These are phyloP conservation scores for Yamadazyma trypodendri DNA, from an alignment of 1,139 yeast species.

Conservation along the genomic window DNA sequence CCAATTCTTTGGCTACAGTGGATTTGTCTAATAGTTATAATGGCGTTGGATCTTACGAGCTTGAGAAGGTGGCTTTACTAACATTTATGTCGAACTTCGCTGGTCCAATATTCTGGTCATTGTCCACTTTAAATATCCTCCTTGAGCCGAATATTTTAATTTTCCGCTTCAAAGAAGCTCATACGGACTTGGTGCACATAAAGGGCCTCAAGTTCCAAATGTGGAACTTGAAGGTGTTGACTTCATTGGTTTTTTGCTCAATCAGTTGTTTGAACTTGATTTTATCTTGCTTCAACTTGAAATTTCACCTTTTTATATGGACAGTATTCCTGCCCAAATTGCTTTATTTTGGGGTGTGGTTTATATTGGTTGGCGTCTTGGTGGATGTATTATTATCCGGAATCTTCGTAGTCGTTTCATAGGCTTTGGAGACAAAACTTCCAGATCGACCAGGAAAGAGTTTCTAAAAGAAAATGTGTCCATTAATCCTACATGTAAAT, in stretches of 20 bases:
- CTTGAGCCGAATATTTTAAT: slow-evolving; percentile 27
- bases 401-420: background rate
- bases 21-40: slow-evolving; percentile 91
- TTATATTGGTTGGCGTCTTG: slow-evolving; percentile 46
- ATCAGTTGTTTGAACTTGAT: slow-evolving; percentile 58
- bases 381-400: slow-evolving; percentile 29
- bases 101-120: slow-evolving; percentile 82
- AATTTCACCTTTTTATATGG: slow-evolving; percentile 93
- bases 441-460: background rate
- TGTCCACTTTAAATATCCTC: slow-evolving; percentile 49
- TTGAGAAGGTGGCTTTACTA: slow-evolving; percentile 70
- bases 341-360: slow-evolving; percentile 80
- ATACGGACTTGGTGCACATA: slow-evolving; percentile 10
- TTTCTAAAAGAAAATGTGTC: background rate
- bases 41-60: slow-evolving; percentile 71
- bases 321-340: slow-evolving; percentile 95
- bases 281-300: slow-evolving; percentile 67
- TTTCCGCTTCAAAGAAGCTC: slow-evolving; percentile 14
- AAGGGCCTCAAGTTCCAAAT: slow-evolving; percentile 21
- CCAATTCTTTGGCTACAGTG: slow-evolving; percentile 88
- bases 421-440: background rate
- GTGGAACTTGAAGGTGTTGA: slow-evolving; percentile 30
- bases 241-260: slow-evolving; percentile 53
- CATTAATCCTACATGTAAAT: background rate
- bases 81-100: slow-evolving; percentile 83